These are phyloP conservation scores for Termitomyces sp. DNA, from an alignment of 1,284 basidiomycete genomes.

Conservation along the genomic window DNA sequence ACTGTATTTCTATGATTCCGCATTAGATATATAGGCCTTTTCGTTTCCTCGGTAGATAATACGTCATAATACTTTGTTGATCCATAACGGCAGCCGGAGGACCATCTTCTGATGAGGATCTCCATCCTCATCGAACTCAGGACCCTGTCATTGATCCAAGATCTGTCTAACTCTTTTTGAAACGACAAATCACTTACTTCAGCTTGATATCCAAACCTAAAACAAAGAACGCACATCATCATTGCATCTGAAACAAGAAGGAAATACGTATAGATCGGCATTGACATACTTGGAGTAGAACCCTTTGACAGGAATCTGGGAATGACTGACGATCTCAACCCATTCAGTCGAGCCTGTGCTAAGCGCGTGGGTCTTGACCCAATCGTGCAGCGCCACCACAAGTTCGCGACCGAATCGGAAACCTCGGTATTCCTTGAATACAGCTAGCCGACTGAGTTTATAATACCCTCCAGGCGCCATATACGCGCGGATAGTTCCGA, in stretches of 20 bases:
- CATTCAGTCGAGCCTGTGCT: conserved; percentile 22
- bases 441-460: conserved; percentile 66
- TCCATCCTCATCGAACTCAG: conserved; percentile 76
- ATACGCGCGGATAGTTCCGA: conserved; percentile 60
- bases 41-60: not conserved
- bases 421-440: conserved; percentile 60
- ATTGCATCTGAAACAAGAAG: not conserved
- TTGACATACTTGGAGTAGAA: conserved; percentile 71
- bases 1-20: conserved; percentile 31
- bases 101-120: conserved; percentile 78
- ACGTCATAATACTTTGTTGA: conserved; percentile 20
- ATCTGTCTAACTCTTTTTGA: conserved; percentile 17
- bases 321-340: conserved; percentile 51
- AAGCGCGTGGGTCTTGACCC: conserved; percentile 41
- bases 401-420: conserved; percentile 60
- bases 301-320: conserved; percentile 61
- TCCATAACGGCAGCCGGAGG: conserved; percentile 41
- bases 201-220: conserved; percentile 65
- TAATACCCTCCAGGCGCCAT: conserved; percentile 37
- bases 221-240: conserved; percentile 8
- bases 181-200: conserved; percentile 42
- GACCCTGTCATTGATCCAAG: conserved; percentile 45
- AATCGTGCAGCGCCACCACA: conserved; percentile 54
- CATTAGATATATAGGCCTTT: conserved; percentile 10
- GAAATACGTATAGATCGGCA: too few species aligned